These are phyloP conservation scores for Diaporthe velutina DNA, from an alignment of 2,329 filamentous ascomycete genomes.

Conservation along the genomic window DNA sequence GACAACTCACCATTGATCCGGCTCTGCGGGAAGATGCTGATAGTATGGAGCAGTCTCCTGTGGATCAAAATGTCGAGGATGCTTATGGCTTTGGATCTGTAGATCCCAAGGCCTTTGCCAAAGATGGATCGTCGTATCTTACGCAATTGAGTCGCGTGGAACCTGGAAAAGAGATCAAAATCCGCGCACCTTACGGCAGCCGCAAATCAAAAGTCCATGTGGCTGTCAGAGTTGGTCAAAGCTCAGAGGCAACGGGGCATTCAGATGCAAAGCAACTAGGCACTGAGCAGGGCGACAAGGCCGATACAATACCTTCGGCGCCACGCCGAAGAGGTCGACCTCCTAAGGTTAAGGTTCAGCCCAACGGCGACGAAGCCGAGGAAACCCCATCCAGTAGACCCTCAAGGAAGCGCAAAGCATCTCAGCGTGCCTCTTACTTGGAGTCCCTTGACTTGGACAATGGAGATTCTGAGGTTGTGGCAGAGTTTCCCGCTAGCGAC, in stretches of 20 bases:
- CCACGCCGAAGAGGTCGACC: constrained; percentile 3
- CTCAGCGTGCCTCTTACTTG: constrained; percentile 25
- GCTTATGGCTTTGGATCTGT: constrained; percentile 29
- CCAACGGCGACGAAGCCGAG: background rate
- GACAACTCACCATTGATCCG: constrained; percentile 33
- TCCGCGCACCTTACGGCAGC: constrained; percentile 8
- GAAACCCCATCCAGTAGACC: background rate
- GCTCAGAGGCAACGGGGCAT: background rate
- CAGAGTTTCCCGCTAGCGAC: background rate
- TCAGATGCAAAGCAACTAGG: background rate
- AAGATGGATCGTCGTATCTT: constrained; percentile 20
- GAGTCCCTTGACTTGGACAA: background rate
- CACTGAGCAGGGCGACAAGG: background rate
- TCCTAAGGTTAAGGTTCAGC: constrained; percentile 1
- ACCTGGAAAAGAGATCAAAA: background rate
- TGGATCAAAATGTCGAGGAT: background rate
- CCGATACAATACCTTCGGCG: background rate
- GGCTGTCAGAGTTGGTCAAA: background rate
- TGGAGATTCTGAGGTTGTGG: background rate
- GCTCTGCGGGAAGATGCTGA: constrained; percentile 9
- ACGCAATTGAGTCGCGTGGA: constrained; percentile 20
- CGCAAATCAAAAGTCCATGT: background rate
- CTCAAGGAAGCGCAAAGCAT: constrained; percentile 37
- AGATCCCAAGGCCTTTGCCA: constrained; percentile 17
- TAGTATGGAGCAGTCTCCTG: background rate